These are phyloP conservation scores for Suhomyces faveliae DNA, from an alignment of 805 yeast genomes.

Conservation along the genomic window DNA sequence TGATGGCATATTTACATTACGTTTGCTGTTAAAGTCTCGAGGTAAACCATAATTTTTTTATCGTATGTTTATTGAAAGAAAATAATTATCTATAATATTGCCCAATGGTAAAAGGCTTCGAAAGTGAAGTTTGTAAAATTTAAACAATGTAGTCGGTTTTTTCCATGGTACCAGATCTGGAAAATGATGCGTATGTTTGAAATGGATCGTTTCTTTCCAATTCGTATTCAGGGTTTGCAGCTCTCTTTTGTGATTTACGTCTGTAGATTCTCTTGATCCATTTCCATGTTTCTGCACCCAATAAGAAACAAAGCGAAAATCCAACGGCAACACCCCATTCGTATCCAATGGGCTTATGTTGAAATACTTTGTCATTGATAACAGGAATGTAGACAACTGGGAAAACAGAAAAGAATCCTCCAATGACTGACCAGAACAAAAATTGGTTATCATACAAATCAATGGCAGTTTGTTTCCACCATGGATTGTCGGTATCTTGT, in stretches of 20 bases:
- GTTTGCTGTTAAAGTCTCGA: too few species aligned
- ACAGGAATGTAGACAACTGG: conserved; percentile 87
- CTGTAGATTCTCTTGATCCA: conserved; percentile 57
- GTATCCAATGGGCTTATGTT: conserved; percentile 66
- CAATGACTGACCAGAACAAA: conserved; percentile 75
- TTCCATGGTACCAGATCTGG: conserved; percentile 49
- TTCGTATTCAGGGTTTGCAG: conserved; percentile 61
- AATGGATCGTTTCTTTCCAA: conserved; percentile 63
- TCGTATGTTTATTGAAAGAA: too few species aligned
- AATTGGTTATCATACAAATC: conserved; percentile 76
- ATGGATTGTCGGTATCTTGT: conserved; percentile 55
- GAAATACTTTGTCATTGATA: conserved; percentile 73
- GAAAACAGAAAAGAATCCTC: conserved; percentile 69
- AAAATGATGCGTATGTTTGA: conserved; percentile 58
- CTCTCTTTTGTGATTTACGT: conserved; percentile 32
- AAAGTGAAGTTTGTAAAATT: not conserved
- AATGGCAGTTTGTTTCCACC: conserved; percentile 56
- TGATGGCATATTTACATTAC: too few species aligned
- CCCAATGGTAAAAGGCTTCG: not conserved
- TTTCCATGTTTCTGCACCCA: conserved; percentile 67
- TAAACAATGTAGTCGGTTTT: conserved; percentile 7
- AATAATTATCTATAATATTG: too few species aligned
- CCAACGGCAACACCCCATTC: conserved; percentile 81
- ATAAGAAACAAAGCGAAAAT: conserved; percentile 54
- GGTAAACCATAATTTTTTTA: too few species aligned